Base-by-base conservation (phyloP, 148 eudicot species). In the Vaccinium corymbosum region DNA sequence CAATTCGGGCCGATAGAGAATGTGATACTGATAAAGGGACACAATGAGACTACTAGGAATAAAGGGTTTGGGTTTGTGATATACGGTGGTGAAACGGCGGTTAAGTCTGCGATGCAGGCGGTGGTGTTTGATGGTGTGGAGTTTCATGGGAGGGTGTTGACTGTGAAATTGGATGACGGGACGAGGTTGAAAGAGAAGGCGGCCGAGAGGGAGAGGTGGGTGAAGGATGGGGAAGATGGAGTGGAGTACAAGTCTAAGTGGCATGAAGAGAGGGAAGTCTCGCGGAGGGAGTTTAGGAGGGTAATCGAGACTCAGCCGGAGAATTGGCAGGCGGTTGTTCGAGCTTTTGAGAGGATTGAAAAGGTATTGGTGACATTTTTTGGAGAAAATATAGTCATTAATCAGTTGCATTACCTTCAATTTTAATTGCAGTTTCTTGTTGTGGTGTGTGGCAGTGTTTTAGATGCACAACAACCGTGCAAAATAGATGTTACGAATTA, bases 71-170 rank as follows among this genome's bases (percentile, higher is more conserved):
- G 98, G 87, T 96, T 96, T 82, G 94, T 96, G 66, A 89, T 96
- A 2, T 96, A 86, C 68, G 90, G 84, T 38, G 98, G 95, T 51
- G 46, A 80, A 3, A 80, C 76, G 14, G 94, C 93, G 19, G 98
- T 87, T 14, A 89, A 89, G 82, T 84, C 93, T 11, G 98, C 99
- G 3, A 84, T 90, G 90, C 91, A 90, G 89, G 99, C 99, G 14
- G 97, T 93, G 55, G 99, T 94, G 90, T 96, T 96, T 84, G 99
- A 96, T 55, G 99, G 99, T 48, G 92, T 94, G 78, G 99, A 96
- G 88, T 96, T 96, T 72, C 99, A 93, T 89, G 99, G 99, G 85
- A 93, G 98, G 88, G 90, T 91, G 3, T 70, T 96, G 91, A 93
- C 95, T 16, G 97, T 96, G 79, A 91, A 92, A 59, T 84, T 96